phyloP scores from a whole-genome alignment of 371 early-diverging fungal genomes.

The Actinomortierella wolfii region DNA sequence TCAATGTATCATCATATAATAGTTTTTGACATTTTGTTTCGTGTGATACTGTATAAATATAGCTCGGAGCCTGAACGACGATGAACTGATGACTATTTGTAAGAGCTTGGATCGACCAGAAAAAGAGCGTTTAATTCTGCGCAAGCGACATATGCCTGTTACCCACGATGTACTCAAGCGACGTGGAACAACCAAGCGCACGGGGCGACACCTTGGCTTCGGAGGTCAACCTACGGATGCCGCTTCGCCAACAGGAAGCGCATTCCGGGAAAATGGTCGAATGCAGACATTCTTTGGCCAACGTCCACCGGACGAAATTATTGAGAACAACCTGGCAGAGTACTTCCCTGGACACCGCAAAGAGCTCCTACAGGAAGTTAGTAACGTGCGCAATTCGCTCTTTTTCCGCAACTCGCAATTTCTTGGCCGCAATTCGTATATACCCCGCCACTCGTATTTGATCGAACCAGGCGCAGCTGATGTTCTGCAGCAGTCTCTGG shows the following conservation, averaged over 20 bases:
- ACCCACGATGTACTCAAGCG: slow-evolving; percentile 65
- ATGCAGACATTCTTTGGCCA: slow-evolving; percentile 82
- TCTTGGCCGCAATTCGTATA: slow-evolving; percentile 22
- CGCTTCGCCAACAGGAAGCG: slow-evolving; percentile 21
- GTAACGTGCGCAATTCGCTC: slow-evolving; percentile 38
- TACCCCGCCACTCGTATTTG: slow-evolving; percentile 37
- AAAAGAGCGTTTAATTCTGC: slow-evolving; percentile 76
- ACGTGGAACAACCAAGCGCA: slow-evolving; percentile 52
- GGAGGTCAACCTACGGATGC: slow-evolving; percentile 14
- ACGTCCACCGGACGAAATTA: slow-evolving; percentile 91
- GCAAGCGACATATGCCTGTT: slow-evolving; percentile 73
- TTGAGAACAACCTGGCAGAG: slow-evolving; percentile 82
- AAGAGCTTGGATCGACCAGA: slow-evolving; percentile 67
- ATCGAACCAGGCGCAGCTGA: slow-evolving; percentile 41
- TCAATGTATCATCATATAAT: background rate
- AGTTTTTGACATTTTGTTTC: slow-evolving; percentile 1
- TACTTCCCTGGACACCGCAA: slow-evolving; percentile 79
- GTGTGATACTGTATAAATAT: background rate
- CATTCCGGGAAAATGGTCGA: slow-evolving; percentile 26
- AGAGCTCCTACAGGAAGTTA: slow-evolving; percentile 40
- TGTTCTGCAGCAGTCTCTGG: slow-evolving; percentile 29
- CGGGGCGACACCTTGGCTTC: slow-evolving; percentile 10
- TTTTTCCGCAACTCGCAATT: slow-evolving; percentile 33
- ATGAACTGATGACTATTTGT: slow-evolving; percentile 75
- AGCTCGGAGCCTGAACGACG: slow-evolving; percentile 71